These are phyloP conservation scores for Curvularia sp. DNA, from an alignment of 2,329 filamentous ascomycete genomes.

Conservation along the genomic window DNA sequence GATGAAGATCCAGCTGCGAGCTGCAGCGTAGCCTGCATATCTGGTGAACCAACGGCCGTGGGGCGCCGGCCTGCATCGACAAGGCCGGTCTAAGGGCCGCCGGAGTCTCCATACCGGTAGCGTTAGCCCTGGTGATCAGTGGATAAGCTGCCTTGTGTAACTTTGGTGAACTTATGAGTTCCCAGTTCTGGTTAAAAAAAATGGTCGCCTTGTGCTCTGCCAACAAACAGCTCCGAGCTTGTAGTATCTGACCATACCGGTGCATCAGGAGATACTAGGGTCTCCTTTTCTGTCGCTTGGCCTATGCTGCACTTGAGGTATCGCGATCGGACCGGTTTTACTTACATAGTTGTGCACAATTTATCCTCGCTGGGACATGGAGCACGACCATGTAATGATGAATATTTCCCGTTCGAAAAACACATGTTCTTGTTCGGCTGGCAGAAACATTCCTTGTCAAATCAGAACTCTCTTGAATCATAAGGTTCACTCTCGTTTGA, in stretches of 20 bases:
- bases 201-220: neutral
- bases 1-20: constrained; percentile 4
- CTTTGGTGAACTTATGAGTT: neutral
- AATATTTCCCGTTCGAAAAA: too few relatives aligned
- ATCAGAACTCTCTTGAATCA: constrained; percentile 46
- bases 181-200: neutral
- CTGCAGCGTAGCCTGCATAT: constrained; percentile 15
- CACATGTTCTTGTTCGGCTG: neutral
- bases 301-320: neutral
- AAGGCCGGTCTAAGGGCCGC: neutral
- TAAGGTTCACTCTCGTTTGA: constrained; percentile 50
- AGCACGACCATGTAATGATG: too few relatives aligned
- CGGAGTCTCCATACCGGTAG: neutral
- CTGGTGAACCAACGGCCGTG: constrained; percentile 12
- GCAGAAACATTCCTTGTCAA: constrained; percentile 42
- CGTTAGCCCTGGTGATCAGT: neutral
- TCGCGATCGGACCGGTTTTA: neutral
- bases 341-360: too few relatives aligned
- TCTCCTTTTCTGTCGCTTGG: neutral
- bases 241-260: neutral
- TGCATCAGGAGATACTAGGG: constrained; percentile 1
- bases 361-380: too few relatives aligned
- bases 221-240: neutral
- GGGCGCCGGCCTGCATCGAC: neutral
- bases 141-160: neutral